Base-by-base conservation (phyloP, 768 basidiomycete species). In the Tulasnella sp. region DNA sequence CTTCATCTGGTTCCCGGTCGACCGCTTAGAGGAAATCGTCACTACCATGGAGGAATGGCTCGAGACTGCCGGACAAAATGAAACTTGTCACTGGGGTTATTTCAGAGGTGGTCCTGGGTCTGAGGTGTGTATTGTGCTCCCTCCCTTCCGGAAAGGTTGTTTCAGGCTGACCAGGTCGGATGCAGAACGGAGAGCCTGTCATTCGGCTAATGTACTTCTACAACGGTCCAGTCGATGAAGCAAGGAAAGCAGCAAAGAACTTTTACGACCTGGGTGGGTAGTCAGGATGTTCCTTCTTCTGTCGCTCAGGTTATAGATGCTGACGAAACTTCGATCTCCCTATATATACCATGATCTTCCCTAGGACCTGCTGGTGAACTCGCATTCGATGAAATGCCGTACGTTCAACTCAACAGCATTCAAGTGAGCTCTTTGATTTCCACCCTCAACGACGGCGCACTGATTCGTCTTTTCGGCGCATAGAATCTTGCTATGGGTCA, bases 1-100 rank as follows among this genome's bases (percentile, higher is more conserved):
- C 14, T 29, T 38, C 15, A 38, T 54, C 19, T 49, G 37, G 37
- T 73, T 49, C 52, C 36, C 72, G 8, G 42, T 58, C 36, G 72
- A 73, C 9, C 40, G 52, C 36, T n/a, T 52, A 4, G 42, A 38
- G 11, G 72, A 73, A 29, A 40, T 73, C n/a, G 45, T 73, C 72
- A 73, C 34, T 14, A 37, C 34, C 8, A 73, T 73, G 34, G 72
- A 73, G 31, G 69, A 70, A 36, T 70, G 69, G 69, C 29, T 70
- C 15, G 69, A 38, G 34, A 38, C 36, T 11, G 69, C 69, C 37
- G 69, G 69, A 31, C 69, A 11, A 1, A 12, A 70, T 34, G 68
- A 70, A 37, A 70, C 37, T 70, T 70, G 40, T 34, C 68, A 42
- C 29, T 70, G 68, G 58, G 58, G 69, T 15, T 70, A 42, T 38